Conservation (phyloP, 805 yeast species). For the Nakazawaea molendinolei region DNA sequence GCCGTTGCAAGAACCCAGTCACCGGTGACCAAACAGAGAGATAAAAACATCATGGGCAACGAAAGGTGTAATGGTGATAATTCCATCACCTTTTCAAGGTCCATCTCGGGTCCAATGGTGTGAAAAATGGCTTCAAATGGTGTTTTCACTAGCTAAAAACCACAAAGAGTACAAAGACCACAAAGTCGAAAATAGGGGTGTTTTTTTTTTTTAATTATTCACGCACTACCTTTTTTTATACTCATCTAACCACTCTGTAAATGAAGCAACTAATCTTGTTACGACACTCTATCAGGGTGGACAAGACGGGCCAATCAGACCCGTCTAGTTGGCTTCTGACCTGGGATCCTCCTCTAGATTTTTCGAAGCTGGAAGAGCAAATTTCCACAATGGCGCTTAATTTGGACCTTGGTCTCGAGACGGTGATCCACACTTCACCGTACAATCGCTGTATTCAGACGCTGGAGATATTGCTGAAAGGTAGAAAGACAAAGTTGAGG, state of each 20-base stretch:
- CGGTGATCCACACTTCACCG: conserved; percentile 33
- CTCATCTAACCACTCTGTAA: background rate
- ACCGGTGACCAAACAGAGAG: conserved; percentile 20
- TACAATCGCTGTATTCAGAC: conserved; percentile 39
- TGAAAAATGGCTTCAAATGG: no score
- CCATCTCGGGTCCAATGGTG: no score
- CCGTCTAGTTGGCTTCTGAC: conserved; percentile 26
- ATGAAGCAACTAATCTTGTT: conserved; percentile 8
- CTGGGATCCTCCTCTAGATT: conserved; percentile 29
- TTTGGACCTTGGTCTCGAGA: conserved; percentile 17
- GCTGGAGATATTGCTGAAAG: conserved; percentile 20
- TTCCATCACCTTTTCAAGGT: conserved; percentile 17
- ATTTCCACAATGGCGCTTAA: conserved; percentile 13
- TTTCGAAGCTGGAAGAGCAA: conserved; percentile 18
- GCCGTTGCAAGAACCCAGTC: background rate
- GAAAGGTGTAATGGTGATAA: conserved; percentile 27
- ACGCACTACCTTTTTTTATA: no score
- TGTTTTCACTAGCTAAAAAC: no score
- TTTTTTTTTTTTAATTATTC: no score
- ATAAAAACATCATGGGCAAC: conserved; percentile 26
- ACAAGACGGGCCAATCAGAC: conserved; percentile 12
- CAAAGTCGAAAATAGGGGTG: no score
- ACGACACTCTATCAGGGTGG: conserved; percentile 11
- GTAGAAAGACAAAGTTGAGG: conserved; percentile 20
- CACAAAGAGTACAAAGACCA: no score